A percentile compares a stretch with the other conserved stretches of the same genome.
Evolutionary conservation across 129 eudicot species (phyloP).

Genomic region (Centella asiatica): DNA sequence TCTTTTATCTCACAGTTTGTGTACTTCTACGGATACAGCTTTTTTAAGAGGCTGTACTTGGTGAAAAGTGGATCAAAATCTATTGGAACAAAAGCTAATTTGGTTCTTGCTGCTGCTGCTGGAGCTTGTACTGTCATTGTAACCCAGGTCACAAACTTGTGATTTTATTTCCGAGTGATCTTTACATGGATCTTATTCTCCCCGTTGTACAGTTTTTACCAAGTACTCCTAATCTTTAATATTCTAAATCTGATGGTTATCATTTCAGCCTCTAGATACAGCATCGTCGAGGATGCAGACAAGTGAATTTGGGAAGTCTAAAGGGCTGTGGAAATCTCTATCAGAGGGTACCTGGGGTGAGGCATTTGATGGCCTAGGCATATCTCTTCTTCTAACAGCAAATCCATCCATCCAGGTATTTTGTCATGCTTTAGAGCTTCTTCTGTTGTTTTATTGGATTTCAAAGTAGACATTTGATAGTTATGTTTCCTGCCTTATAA

Average conservation of each 20-base stretch:
- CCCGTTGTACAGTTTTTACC: neutral
- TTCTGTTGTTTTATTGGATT: neutral
- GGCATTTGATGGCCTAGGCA: slow-evolving; percentile 93
- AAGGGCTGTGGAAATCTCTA: slow-evolving; percentile 77
- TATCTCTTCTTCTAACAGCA: slow-evolving; percentile 83
- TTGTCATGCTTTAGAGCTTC: neutral
- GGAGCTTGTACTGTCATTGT: slow-evolving; percentile 80
- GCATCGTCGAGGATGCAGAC: slow-evolving; percentile 99
- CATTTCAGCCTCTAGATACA: slow-evolving; percentile 83
- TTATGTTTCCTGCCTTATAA: neutral
- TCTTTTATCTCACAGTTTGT: slow-evolving; percentile 68
- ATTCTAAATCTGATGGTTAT: slow-evolving; percentile 7
- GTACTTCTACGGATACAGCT: slow-evolving; percentile 90
- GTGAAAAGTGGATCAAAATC: slow-evolving; percentile 56
- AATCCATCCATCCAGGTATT: slow-evolving; percentile 94
- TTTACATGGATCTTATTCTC: neutral
- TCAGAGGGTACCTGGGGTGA: slow-evolving; percentile 74
- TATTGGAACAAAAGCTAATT: slow-evolving; percentile 76
- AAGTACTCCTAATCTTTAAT: neutral
- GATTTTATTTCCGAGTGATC: neutral
- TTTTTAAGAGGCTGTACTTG: slow-evolving; percentile 74
- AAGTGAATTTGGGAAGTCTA: slow-evolving; percentile 94
- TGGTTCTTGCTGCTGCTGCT: slow-evolving; percentile 85
- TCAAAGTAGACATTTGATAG: neutral
- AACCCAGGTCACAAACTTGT: slow-evolving; percentile 41